Conservation (phyloP, 139 green algal genomes). For the Tetradesmus obliquus region DNA sequence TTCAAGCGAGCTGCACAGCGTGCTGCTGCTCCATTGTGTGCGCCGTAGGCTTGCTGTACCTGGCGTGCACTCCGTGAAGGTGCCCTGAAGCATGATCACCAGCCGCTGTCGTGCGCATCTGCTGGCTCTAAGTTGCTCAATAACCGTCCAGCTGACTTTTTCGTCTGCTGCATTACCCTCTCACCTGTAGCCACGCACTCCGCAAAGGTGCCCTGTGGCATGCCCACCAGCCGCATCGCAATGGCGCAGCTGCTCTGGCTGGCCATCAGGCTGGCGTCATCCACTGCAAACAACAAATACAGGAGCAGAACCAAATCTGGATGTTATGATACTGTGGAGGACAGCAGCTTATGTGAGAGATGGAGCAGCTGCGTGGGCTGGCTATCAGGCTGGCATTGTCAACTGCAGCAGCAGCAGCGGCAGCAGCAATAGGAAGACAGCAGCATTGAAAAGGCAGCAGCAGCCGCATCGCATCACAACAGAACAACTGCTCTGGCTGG, state of each 20-base stretch:
- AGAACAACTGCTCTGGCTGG: too few species aligned
- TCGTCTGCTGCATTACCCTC: too few species aligned
- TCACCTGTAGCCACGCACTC: background rate
- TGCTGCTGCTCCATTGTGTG: background rate
- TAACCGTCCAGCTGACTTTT: too few species aligned
- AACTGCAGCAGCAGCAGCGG: constrained; percentile 25
- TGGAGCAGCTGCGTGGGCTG: constrained; percentile 14
- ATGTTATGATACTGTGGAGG: too few species aligned
- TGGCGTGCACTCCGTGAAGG: background rate
- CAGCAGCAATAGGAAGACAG: background rate
- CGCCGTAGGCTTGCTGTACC: background rate
- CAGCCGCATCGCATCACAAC: background rate
- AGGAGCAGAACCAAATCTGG: background rate
- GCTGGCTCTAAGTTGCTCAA: too few species aligned
- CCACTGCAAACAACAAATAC: constrained; percentile 2
- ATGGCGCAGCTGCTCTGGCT: constrained; percentile 22
- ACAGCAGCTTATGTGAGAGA: background rate
- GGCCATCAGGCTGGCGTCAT: constrained; percentile 9
- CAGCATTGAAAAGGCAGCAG: background rate
- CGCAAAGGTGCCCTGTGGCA: constrained; percentile 3
- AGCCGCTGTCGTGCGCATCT: background rate
- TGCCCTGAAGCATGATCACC: constrained; percentile 9
- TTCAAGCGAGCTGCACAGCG: background rate
- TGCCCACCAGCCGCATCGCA: constrained; percentile 33
- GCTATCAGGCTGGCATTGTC: constrained; percentile 4